A percentile compares a stretch with the other conserved stretches of the same genome.
These are phyloP conservation scores for Lactarius psammicola DNA, from an alignment of 768 basidiomycete species.

Conservation along the genomic window DNA sequence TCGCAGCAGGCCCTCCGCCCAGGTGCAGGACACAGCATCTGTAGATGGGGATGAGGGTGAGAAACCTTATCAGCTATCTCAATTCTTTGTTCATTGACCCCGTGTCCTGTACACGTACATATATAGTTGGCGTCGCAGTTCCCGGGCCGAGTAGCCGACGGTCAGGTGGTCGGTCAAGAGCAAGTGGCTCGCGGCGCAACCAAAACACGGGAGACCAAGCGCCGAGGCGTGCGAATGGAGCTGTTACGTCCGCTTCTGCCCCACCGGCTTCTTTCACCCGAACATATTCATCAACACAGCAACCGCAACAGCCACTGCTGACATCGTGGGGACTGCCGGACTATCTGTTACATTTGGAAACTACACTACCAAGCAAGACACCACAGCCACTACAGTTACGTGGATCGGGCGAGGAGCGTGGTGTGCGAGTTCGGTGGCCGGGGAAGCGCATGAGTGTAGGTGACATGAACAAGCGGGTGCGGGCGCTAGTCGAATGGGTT, in stretches of 20 bases:
- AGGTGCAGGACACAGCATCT: conserved; percentile 34
- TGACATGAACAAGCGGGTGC: conserved; percentile 95
- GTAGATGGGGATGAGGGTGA: conserved; percentile 67
- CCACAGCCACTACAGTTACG: conserved; percentile 76
- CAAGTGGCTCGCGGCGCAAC: conserved; percentile 48
- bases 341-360: conserved; percentile 83
- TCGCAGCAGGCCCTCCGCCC: conserved; percentile 32
- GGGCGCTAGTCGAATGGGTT: conserved; percentile 91
- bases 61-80: conserved; percentile 32
- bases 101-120: not conserved
- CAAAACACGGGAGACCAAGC: conserved; percentile 32
- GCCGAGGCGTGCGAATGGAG: conserved; percentile 37
- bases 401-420: conserved; percentile 58
- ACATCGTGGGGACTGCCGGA: conserved; percentile 93
- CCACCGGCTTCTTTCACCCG: conserved; percentile 45
- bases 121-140: conserved; percentile 10
- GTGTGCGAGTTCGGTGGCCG: conserved; percentile 91
- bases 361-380: conserved; percentile 73
- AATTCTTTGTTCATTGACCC: conserved; percentile 36
- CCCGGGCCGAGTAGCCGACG: conserved; percentile 37
- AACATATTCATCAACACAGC: conserved; percentile 50
- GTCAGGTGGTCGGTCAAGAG: conserved; percentile 44
- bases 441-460: conserved; percentile 93
- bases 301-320: conserved; percentile 76
- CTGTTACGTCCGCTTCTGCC: conserved; percentile 38